A percentile compares a stretch with the other conserved stretches of the same genome.
Conservation (phyloP, 2,329 filamentous ascomycete genomes). For the Pseudogymnoascus sp. region DNA sequence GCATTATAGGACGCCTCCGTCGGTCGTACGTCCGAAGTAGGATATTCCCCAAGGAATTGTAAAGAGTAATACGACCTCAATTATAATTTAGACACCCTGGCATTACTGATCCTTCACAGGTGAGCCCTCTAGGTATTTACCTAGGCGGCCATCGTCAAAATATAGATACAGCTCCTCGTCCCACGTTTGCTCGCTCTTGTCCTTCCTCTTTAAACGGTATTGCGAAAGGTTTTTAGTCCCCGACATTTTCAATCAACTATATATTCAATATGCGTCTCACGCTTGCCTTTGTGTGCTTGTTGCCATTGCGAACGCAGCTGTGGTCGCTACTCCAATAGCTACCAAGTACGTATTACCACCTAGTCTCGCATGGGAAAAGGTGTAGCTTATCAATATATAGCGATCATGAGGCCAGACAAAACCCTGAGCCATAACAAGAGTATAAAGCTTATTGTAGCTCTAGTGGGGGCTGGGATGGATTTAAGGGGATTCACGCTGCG, state of each 20-base stretch:
- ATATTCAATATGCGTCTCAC: neutral
- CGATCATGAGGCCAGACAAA: neutral
- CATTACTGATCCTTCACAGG: neutral
- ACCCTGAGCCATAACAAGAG: neutral
- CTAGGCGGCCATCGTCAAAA: neutral
- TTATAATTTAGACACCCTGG: neutral
- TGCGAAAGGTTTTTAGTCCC: neutral
- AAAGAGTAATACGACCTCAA: neutral
- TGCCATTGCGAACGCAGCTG: neutral
- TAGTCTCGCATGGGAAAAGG: neutral
- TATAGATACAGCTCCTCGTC: neutral
- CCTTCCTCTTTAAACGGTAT: neutral
- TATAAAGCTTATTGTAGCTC: neutral
- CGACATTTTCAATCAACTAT: neutral
- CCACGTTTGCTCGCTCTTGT: neutral
- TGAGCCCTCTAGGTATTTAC: neutral
- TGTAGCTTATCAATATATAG: neutral
- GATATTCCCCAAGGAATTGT: neutral
- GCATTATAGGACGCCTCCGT: neutral
- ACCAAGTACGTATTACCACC: neutral
- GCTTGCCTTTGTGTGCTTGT: neutral
- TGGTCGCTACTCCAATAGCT: neutral
- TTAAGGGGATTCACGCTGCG: neutral
- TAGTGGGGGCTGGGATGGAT: neutral
- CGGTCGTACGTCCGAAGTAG: neutral